Base-by-base conservation (phyloP, 225 moss, liverwort and hornwort species). In the Physcomitrium patens region DNA sequence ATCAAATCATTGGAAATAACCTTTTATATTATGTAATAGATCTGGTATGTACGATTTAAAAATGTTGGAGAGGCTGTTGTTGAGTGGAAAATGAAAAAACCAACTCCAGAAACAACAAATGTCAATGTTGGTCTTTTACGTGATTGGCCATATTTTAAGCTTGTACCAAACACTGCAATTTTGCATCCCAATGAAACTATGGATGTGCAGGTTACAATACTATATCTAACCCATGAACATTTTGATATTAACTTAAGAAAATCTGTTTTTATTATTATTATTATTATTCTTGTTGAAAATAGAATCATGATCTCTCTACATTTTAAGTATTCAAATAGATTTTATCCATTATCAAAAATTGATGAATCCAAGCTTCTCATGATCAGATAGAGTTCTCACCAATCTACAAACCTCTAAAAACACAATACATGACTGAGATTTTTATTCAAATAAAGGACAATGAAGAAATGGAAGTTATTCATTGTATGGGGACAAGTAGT, bases 101-200 rank as follows among this genome's bases (percentile, higher is more conserved):
- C 74, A 10, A 31, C 3, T 65, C 26, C 49, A 0, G 61, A 93
- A 0, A 37, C 18, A 11, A 72, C 27, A 50, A 87, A 82, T 27
- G 71, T 85, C 8, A 86, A 85, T 24, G 18, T 85, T 64, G 88
- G 79, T 64, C 77, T 93, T 19, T 42, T 96, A 59, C 84, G 58
- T 41, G 95, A 96, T 52, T 89, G 89, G 90, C 70, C 88, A 50
- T 81, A 50, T 81, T 96, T 96, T 75, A 86, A 78, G 58, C 60
- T 87, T 16, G 54, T 77, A 59, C 87, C 87, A 69, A 60, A 58
- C 5, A 43, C 19, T 20, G 79, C 82, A 74, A 69, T 71, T 52
- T 72, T 87, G 60, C 82, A 64, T 44, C 82, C 87, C 0, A 75
- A 87, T 65, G 82, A 87, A 68, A 68, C 5, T 47, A 75, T 87